phyloP scores from a whole-genome alignment of 805 yeast species.

The Barnettozyma siamensis region DNA sequence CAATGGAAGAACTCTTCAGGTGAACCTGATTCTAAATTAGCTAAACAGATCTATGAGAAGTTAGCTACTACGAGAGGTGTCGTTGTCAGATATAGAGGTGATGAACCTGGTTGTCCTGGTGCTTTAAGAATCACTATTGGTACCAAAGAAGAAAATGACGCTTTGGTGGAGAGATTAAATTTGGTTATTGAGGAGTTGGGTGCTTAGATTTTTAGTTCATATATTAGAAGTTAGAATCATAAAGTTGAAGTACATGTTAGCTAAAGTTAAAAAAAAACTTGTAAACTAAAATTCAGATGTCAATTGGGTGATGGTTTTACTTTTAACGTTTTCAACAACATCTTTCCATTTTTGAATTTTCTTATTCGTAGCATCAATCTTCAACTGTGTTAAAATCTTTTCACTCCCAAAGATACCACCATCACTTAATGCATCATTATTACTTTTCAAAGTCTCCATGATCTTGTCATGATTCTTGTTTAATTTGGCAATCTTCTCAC shows the following conservation, averaged over 20 bases:
- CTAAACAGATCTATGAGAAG: slow-evolving; percentile 56
- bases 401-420: slow-evolving; percentile 1
- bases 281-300: slow-evolving; percentile 13
- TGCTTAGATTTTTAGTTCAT: not conserved
- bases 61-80: slow-evolving; percentile 71
- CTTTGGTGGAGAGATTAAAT: slow-evolving; percentile 46
- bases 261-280: too few relatives aligned
- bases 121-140: slow-evolving; percentile 86
- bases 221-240: not conserved
- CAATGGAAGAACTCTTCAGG: slow-evolving; percentile 62
- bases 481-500: slow-evolving; percentile 16
- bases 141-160: slow-evolving; percentile 65
- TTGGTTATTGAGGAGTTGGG: slow-evolving; percentile 25
- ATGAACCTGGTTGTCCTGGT: slow-evolving; percentile 84
- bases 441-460: slow-evolving; percentile 8
- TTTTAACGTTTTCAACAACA: slow-evolving; percentile 7
- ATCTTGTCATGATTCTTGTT: slow-evolving; percentile 18
- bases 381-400: slow-evolving; percentile 15
- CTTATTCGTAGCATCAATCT: slow-evolving; percentile 11
- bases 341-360: slow-evolving; percentile 7
- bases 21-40: slow-evolving; percentile 60
- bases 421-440: slow-evolving; percentile 2
- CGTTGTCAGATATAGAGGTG: slow-evolving; percentile 89
- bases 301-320: slow-evolving; percentile 9
- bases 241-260: too few relatives aligned